phyloP scores from a whole-genome alignment of 1,139 yeast species.

The Candida smagusa region DNA sequence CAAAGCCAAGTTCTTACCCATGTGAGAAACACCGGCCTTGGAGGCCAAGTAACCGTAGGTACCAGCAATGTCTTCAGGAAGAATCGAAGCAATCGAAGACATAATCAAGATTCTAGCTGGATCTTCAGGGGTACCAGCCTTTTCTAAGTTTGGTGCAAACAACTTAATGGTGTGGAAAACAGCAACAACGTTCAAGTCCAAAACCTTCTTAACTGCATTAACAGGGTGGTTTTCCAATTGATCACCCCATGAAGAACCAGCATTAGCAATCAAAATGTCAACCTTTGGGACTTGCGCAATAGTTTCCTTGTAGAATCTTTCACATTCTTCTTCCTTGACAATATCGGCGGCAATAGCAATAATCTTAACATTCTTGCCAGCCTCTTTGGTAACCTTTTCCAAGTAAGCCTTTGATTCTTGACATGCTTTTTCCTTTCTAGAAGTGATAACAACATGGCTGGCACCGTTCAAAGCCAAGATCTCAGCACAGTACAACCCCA shows the following conservation, averaged over 20 bases:
- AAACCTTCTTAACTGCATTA: constrained; percentile 59
- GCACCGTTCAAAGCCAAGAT: constrained; percentile 65
- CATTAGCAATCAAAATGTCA: constrained; percentile 71
- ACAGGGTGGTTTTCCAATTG: constrained; percentile 61
- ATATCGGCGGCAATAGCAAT: constrained; percentile 61
- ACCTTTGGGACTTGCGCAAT: constrained; percentile 41
- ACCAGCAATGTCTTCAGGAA: constrained; percentile 48
- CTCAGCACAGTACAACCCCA: constrained; percentile 70
- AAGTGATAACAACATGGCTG: constrained; percentile 58
- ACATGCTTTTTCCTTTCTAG: constrained; percentile 65
- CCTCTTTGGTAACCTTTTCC: constrained; percentile 42
- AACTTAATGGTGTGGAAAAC: constrained; percentile 67
- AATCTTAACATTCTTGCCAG: constrained; percentile 44
- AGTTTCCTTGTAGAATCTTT: constrained; percentile 44
- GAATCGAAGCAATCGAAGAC: constrained; percentile 57
- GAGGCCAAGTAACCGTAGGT: constrained; percentile 73
- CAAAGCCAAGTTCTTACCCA: constrained; percentile 61
- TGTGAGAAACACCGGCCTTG: constrained; percentile 73
- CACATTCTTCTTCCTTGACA: constrained; percentile 50
- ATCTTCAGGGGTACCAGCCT: constrained; percentile 53
- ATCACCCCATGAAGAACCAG: constrained; percentile 83
- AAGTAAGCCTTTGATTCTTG: constrained; percentile 54
- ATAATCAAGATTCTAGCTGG: constrained; percentile 67
- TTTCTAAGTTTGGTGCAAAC: constrained; percentile 55
- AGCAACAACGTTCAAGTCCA: constrained; percentile 66